phyloP scores from a whole-genome alignment of 164 flowering plant genomes.

The Stephania cephalantha region DNA sequence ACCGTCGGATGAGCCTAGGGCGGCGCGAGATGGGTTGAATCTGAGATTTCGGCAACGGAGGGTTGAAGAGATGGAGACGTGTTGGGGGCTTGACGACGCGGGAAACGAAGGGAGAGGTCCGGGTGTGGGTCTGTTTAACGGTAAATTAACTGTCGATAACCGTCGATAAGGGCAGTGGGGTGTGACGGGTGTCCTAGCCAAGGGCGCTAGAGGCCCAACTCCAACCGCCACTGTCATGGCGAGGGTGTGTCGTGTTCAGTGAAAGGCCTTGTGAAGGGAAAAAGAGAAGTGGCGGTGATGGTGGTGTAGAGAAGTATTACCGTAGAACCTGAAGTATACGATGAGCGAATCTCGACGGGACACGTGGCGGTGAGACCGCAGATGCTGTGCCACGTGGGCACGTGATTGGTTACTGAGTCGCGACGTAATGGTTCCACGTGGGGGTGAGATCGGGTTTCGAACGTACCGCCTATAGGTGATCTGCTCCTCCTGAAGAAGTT shows the following conservation, averaged over 20 bases:
- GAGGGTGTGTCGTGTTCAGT: neutral
- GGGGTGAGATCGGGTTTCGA: too few relatives aligned
- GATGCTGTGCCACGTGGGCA: neutral
- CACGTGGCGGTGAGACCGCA: slow-evolving; percentile 5
- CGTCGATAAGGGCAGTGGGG: slow-evolving; percentile 4
- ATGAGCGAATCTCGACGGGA: slow-evolving; percentile 5
- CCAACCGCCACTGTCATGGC: neutral
- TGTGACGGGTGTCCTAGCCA: slow-evolving; percentile 9
- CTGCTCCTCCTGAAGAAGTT: too few relatives aligned
- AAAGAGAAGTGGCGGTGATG: too few relatives aligned
- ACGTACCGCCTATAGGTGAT: too few relatives aligned
- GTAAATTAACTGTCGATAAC: neutral
- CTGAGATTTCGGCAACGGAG: neutral
- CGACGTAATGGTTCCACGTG: too few relatives aligned
- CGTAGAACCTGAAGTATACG: neutral
- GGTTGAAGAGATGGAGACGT: neutral
- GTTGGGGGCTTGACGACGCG: neutral
- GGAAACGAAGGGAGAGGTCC: neutral
- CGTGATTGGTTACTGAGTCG: too few relatives aligned
- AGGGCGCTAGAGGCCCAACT: slow-evolving; percentile 17
- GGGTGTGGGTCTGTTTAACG: neutral
- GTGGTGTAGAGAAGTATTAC: too few relatives aligned
- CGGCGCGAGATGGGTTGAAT: slow-evolving; percentile 6
- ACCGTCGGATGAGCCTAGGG: slow-evolving; percentile 5
- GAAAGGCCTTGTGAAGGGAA: neutral